Evolutionary conservation across 768 basidiomycete genomes (phyloP), one percentile per base, ranked within the genome.

Genomic region (Boletus subparvulus): DNA sequence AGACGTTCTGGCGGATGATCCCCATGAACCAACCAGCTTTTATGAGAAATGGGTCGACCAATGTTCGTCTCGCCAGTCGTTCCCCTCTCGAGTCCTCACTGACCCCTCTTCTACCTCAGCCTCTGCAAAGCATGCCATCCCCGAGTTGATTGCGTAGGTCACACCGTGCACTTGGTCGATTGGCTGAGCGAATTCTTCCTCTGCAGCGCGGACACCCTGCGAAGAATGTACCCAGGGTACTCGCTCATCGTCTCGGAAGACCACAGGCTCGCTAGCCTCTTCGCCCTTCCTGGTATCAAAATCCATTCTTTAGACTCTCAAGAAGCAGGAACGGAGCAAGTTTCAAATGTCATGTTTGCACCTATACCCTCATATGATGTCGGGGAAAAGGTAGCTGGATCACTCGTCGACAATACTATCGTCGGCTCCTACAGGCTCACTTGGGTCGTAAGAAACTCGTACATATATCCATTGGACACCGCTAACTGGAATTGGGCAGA

Each of bases 191-290:
- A 42, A n/a, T 26, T 14, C 50, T 47, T 28, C 33, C 16, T 32
- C 7, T 45, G 48, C 58, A 71, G 72, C 71, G 80, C 62, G 66
- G 75, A 84, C 56, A 71, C 77, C 39, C 74, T 91, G 39, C 80
- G 77, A 39, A 79, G 75, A 61, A 54, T 86, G 17, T 84, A 89
- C 65, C 86, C 88, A 7, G 78, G 80, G 11, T 77, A 87, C 62
- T 83, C 85, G 28, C 62, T 89, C 26, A 78, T 88, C 9, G 69
- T 80, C 56, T 81, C 86, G 4, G 64, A 70, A 8, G 83, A 84
- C 54, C 69, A 58, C 49, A 65, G 73, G 30, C 65, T 85, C 58
- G 70, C 79, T 56, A 73, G 79, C 55, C 59, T 87, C 45, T 67
- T 87, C 9, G 65, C 65, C 19, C 82, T 81, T 59, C 87, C 88